phyloP scores from a whole-genome alignment of 2,329 filamentous ascomycete genomes.

The Nemania serpens region DNA sequence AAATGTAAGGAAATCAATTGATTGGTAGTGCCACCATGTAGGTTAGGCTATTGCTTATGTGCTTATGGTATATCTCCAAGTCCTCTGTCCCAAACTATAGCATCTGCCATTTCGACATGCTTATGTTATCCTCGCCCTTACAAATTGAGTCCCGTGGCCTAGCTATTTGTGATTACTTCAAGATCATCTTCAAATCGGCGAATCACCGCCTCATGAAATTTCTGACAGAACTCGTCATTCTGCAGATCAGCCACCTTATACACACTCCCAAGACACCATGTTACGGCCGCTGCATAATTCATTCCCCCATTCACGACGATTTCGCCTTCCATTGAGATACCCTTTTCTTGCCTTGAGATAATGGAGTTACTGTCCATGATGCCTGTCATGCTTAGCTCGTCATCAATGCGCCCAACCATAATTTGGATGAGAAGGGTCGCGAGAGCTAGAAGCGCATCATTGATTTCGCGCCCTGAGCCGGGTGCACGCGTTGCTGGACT shows the following conservation, averaged over 20 bases:
- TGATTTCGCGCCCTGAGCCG: not conserved
- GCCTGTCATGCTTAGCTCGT: not conserved
- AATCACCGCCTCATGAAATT: conserved; percentile 12
- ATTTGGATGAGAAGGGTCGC: conserved; percentile 9
- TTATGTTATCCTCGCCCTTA: not conserved
- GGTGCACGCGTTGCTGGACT: not conserved
- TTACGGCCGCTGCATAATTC: conserved; percentile 6
- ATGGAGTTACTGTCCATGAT: conserved; percentile 3
- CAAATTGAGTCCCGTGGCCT: no score
- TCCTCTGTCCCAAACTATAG: not conserved
- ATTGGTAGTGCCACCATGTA: no score
- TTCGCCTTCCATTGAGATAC: not conserved
- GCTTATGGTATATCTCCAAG: not conserved
- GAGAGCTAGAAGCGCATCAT: not conserved
- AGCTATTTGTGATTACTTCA: not conserved
- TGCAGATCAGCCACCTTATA: not conserved
- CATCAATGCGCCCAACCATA: not conserved
- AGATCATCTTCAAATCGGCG: conserved; percentile 9
- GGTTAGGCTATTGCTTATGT: not conserved
- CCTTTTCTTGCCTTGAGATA: not conserved
- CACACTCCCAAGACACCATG: conserved; percentile 12
- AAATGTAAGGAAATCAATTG: no score
- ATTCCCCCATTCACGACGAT: not conserved
- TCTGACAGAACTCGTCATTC: conserved; percentile 11
- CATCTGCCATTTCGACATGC: not conserved